These are phyloP conservation scores for Tubosaeta sp. DNA, from an alignment of 768 basidiomycete genomes.

Conservation along the genomic window DNA sequence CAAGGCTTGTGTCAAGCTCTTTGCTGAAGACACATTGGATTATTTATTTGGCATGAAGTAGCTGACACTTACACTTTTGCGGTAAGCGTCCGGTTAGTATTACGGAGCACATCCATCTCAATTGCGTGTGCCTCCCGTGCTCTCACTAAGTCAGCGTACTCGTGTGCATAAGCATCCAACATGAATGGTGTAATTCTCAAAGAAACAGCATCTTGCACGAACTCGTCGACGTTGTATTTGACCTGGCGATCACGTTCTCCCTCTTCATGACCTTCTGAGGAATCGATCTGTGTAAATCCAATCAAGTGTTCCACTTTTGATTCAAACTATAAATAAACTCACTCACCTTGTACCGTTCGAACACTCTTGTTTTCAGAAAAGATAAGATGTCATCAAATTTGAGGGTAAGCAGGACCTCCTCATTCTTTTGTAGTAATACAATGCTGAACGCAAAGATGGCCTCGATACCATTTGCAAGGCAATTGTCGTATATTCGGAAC, in stretches of 20 bases:
- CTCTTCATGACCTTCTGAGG: slow-evolving; percentile 24
- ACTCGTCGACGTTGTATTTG: slow-evolving; percentile 69
- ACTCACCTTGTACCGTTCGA: slow-evolving; percentile 75
- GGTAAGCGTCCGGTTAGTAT: slow-evolving; percentile 69
- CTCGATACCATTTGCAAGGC: slow-evolving; percentile 94
- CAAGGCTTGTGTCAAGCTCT: slow-evolving; percentile 70
- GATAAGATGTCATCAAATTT: slow-evolving; percentile 90
- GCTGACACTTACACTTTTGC: slow-evolving; percentile 68
- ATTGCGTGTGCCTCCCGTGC: slow-evolving; percentile 76
- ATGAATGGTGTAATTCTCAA: slow-evolving; percentile 92
- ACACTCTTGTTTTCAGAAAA: slow-evolving; percentile 76
- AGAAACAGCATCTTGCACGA: slow-evolving; percentile 83
- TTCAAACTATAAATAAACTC: neutral
- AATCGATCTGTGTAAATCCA: slow-evolving; percentile 21
- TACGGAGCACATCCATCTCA: slow-evolving; percentile 80
- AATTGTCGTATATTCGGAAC: slow-evolving; percentile 94
- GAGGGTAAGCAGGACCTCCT: slow-evolving; percentile 67
- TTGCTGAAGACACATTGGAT: slow-evolving; percentile 47
- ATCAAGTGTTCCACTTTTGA: neutral
- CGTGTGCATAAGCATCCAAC: slow-evolving; percentile 85
- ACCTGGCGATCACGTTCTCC: slow-evolving; percentile 15
- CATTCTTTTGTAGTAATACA: slow-evolving; percentile 82
- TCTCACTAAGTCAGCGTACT: slow-evolving; percentile 79
- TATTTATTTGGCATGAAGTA: neutral
- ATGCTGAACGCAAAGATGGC: slow-evolving; percentile 95